Evolutionary conservation across 139 green algal species (phyloP), one percentile per base, ranked within the genome.

Genomic region (Yamagishiella unicocca): DNA sequence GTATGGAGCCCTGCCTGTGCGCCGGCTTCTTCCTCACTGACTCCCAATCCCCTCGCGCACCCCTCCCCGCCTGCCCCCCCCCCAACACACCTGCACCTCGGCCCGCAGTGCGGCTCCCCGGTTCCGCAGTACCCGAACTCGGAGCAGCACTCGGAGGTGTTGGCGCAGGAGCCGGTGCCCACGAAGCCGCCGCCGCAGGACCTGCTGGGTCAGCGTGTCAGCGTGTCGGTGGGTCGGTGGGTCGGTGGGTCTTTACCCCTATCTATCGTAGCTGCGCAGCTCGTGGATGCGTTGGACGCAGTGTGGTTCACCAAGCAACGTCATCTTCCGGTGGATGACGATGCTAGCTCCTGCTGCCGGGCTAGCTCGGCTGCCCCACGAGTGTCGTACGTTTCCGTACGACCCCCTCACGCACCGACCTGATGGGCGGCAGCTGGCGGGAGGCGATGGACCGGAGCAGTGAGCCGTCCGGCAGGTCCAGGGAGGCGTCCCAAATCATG

Each of bases 401-500:
- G 12, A 21, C 17, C 2, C 25, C 2, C 4, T 3, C 73, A 2
- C 46, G 31, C 46, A 29, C 50, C 4, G 29, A 83, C 75, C 75
- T 83, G 50, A 22, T 71, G 62, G 62, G 43, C 27, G 68, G 50
- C n/a, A 24, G 50, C 17, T 53, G 37, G 42, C 80, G 62, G 1
- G 19, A 27, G 1, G 64, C 80, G 19, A 86, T 45, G 35, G 45
- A 14, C 19, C 80, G 62, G 31, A 86, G 80, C 42, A 86, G 80
- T 7, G 19, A 10, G 43, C 62, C 62, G 0, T 86, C 80, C 29
- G 31, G 43, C 25, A 38, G 22, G 53, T 88, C 83, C 70, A 76
- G 71, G 6, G 53, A 72, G 38, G 55, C 83, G 27, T 74, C 83
- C 83, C 83, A 88, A 19, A 82, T 58, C 83, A 88, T 88, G 27